Evolutionary conservation across 2,329 filamentous ascomycete species (phyloP).

Genomic region (Bisporella sp.): DNA sequence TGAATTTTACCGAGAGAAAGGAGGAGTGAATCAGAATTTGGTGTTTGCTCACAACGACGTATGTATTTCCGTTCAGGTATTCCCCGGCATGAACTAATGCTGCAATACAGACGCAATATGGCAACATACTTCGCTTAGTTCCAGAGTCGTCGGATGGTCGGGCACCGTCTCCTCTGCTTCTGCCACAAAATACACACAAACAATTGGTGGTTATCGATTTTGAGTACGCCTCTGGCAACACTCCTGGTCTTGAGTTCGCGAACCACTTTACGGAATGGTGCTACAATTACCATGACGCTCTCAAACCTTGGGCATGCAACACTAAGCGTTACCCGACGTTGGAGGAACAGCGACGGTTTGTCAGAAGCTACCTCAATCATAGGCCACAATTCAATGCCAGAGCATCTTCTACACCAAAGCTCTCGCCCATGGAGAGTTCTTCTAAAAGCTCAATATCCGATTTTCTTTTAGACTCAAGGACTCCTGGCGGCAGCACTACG

Average conservation of each 20-base stretch:
- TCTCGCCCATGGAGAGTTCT: conserved; percentile 19
- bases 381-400: conserved; percentile 56
- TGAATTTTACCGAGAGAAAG: conserved; percentile 59
- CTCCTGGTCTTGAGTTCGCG: conserved; percentile 82
- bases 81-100: not conserved
- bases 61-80: conserved; percentile 29
- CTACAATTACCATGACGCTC: conserved; percentile 86
- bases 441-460: conserved; percentile 19
- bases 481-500: conserved; percentile 46
- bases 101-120: conserved; percentile 77
- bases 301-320: conserved; percentile 60
- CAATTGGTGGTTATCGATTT: conserved; percentile 97
- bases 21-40: conserved; percentile 64
- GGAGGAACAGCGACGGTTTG: conserved; percentile 78
- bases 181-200: conserved; percentile 90
- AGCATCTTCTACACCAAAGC: conserved; percentile 30
- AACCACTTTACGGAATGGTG: conserved; percentile 99
- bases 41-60: conserved; percentile 99
- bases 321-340: conserved; percentile 64
- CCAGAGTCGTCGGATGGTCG: conserved; percentile 44
- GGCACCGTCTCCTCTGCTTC: conserved; percentile 66
- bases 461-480: conserved; percentile 78
- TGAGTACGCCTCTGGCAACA: conserved; percentile 89
- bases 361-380: conserved; percentile 82
- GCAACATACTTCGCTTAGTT: conserved; percentile 78